A percentile compares a stretch with the other conserved stretches of the same genome.
Evolutionary conservation across 1,284 basidiomycete species (phyloP).

Genomic region (Fistulina hepatica): DNA sequence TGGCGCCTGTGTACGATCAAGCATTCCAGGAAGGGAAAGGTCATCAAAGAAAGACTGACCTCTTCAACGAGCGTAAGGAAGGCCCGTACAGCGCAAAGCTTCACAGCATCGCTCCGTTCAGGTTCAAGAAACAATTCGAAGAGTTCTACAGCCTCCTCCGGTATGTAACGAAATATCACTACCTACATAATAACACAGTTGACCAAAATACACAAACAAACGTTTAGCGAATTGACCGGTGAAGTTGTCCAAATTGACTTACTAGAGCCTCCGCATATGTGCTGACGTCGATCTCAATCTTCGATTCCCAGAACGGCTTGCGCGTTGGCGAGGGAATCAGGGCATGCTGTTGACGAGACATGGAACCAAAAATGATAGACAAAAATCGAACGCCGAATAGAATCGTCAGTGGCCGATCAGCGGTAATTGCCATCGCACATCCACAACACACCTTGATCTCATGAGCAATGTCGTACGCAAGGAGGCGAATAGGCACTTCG

Average conservation of each 20-base stretch:
- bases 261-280: constrained; percentile 66
- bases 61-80: constrained; percentile 40
- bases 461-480: constrained; percentile 66
- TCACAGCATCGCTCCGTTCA: constrained; percentile 69
- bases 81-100: constrained; percentile 68
- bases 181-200: too few species aligned
- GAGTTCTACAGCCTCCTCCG: constrained; percentile 45
- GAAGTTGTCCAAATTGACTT: too few species aligned
- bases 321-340: constrained; percentile 30
- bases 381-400: background rate
- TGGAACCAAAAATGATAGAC: constrained; percentile 2
- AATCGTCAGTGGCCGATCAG: background rate
- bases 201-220: too few species aligned
- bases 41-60: constrained; percentile 21
- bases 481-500: constrained; percentile 58
- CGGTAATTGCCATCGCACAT: background rate
- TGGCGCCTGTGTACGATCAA: constrained; percentile 28
- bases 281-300: constrained; percentile 69
- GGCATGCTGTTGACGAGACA: constrained; percentile 30
- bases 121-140: constrained; percentile 60
- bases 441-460: constrained; percentile 56
- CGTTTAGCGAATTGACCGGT: too few species aligned
- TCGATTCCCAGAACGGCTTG: constrained; percentile 60
- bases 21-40: background rate
- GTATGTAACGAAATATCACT: constrained; percentile 58